Evolutionary conservation across 2,329 filamentous ascomycete genomes (phyloP).

Genomic region (Penicillium hordei): DNA sequence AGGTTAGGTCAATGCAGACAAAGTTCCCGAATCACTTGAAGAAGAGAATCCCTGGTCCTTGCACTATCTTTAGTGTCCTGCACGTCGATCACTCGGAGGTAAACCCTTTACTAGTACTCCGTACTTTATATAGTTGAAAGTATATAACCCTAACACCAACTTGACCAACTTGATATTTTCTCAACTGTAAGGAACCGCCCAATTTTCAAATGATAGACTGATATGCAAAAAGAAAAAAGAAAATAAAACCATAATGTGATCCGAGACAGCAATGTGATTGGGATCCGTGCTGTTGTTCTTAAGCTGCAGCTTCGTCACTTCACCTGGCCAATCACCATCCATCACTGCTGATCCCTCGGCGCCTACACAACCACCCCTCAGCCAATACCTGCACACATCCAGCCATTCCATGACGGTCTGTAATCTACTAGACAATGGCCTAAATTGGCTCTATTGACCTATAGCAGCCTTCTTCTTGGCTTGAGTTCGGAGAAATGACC

Average conservation of each 20-base stretch:
- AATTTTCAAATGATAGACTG: not conserved
- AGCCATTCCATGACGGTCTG: not conserved
- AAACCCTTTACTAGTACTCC: not conserved
- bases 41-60: not conserved
- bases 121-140: not conserved
- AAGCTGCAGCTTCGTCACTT: conserved; percentile 30
- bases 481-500: not conserved
- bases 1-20: conserved; percentile 25
- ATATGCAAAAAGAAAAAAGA: not conserved
- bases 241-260: not conserved
- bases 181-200: conserved; percentile 4
- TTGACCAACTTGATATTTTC: not conserved
- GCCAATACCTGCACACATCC: conserved; percentile 15
- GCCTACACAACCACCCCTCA: conserved; percentile 17
- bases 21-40: conserved; percentile 26
- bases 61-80: conserved; percentile 1
- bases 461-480: not conserved
- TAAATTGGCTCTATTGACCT: not conserved
- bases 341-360: conserved; percentile 23
- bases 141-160: not conserved
- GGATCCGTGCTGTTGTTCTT: conserved; percentile 26
- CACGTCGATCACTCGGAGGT: conserved; percentile 7
- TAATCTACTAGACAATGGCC: not conserved
- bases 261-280: conserved; percentile 25
- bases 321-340: conserved; percentile 21